phyloP scores from a whole-genome alignment of 2,329 filamentous ascomycete genomes.

The Aspergillus hortae region DNA sequence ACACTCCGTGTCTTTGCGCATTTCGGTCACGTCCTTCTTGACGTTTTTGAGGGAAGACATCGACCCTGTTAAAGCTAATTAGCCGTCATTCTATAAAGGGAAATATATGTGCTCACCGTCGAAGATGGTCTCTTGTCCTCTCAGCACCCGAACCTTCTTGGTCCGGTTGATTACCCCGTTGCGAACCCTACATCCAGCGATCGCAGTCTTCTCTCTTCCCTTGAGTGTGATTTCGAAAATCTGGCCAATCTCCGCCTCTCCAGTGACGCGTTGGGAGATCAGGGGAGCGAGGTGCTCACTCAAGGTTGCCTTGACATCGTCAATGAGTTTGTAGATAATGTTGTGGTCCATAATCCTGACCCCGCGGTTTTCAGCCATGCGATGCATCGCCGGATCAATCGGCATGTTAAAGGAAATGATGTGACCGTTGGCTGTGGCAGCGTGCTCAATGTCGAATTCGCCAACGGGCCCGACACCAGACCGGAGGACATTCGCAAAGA shows the following conservation, averaged over 20 bases:
- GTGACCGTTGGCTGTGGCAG: constrained; percentile 68
- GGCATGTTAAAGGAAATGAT: constrained; percentile 84
- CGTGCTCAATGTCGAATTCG: constrained; percentile 87
- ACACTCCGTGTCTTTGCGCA: constrained; percentile 91
- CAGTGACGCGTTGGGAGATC: constrained; percentile 67
- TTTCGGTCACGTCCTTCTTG: constrained; percentile 86
- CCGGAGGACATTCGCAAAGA: constrained; percentile 71
- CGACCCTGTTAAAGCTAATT: constrained; percentile 53
- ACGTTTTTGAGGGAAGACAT: constrained; percentile 81
- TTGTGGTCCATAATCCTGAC: constrained; percentile 82
- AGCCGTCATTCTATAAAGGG: background rate
- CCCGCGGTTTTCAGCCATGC: constrained; percentile 65
- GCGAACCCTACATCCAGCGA: constrained; percentile 83
- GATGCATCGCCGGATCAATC: constrained; percentile 64
- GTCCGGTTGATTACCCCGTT: constrained; percentile 70
- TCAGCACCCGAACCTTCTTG: constrained; percentile 66
- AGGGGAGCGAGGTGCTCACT: constrained; percentile 66
- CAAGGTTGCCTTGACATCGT: constrained; percentile 55
- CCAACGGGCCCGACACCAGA: constrained; percentile 73
- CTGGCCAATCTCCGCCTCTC: constrained; percentile 82
- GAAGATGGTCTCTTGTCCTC: constrained; percentile 68
- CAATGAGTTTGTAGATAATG: constrained; percentile 53
- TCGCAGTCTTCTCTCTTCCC: constrained; percentile 64
- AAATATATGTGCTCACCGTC: constrained; percentile 63
- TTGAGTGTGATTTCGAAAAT: constrained; percentile 81